Conservation (phyloP, 2,329 filamentous ascomycete species). For the Penicillium sp. region DNA sequence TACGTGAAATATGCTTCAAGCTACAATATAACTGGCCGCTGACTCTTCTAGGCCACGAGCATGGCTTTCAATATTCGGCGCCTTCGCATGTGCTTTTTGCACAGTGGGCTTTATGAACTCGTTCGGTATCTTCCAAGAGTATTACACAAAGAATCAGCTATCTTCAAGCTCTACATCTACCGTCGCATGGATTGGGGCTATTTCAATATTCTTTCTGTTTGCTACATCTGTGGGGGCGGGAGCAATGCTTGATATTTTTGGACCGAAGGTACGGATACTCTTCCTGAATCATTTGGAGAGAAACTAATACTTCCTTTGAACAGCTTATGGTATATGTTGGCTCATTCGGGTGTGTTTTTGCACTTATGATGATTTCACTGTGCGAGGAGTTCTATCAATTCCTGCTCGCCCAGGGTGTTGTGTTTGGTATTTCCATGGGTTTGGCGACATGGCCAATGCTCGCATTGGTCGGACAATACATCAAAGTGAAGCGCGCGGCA, state of each 20-base stretch:
- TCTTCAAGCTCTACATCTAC: constrained; percentile 28
- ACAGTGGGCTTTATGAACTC: constrained; percentile 42
- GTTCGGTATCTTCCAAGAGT: constrained; percentile 39
- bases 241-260: constrained; percentile 33
- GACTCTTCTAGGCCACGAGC: constrained; percentile 23
- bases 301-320: background rate
- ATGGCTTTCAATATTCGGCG: constrained; percentile 32
- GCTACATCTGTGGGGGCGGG: constrained; percentile 30
- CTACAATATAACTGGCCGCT: background rate
- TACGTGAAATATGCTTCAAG: constrained; percentile 6
- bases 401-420: constrained; percentile 40
- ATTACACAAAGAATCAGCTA: constrained; percentile 31
- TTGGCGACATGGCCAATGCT: constrained; percentile 33
- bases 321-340: constrained; percentile 33
- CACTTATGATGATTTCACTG: constrained; percentile 41
- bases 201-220: constrained; percentile 36
- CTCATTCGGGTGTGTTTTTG: constrained; percentile 30
- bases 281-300: fast-evolving
- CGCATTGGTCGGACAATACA: constrained; percentile 32
- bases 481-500: constrained; percentile 30
- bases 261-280: constrained; percentile 26
- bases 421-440: constrained; percentile 34
- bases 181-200: constrained; percentile 38
- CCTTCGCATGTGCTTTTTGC: constrained; percentile 35
- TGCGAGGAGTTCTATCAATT: constrained; percentile 42